phyloP scores from a whole-genome alignment of 1,284 basidiomycete genomes.

The Vanrija pseudolonga region DNA sequence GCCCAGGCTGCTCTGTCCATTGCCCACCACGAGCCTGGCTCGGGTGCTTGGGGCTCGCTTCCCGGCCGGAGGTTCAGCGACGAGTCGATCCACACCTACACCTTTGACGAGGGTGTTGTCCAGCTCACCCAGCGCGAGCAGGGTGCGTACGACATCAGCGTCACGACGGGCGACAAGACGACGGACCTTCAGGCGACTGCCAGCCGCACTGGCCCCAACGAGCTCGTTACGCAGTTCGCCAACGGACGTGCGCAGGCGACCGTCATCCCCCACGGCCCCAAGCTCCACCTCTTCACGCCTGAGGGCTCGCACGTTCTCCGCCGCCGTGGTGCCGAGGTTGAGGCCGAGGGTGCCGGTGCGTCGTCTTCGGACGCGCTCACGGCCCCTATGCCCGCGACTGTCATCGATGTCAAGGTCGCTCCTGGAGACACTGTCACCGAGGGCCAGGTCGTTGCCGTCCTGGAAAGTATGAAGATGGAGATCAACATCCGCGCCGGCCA shows the following conservation, averaged over 20 bases:
- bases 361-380: slow-evolving; percentile 23
- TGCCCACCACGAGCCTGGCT: slow-evolving; percentile 58
- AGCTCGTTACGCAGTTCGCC: slow-evolving; percentile 29
- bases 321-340: slow-evolving; percentile 17
- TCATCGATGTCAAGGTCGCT: slow-evolving; percentile 76
- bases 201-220: slow-evolving; percentile 20
- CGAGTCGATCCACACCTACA: slow-evolving; percentile 14
- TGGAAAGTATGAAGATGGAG: slow-evolving; percentile 97
- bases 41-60: slow-evolving; percentile 60
- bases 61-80: slow-evolving; percentile 68
- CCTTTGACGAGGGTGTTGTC: slow-evolving; percentile 31
- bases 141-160: slow-evolving; percentile 20
- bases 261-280: slow-evolving; percentile 33
- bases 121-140: slow-evolving; percentile 14
- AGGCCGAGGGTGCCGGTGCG: slow-evolving; percentile 14
- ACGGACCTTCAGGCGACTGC: slow-evolving; percentile 7
- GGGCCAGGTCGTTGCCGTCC: slow-evolving; percentile 73
- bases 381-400: slow-evolving; percentile 82
- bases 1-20: slow-evolving; percentile 76
- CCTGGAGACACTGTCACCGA: slow-evolving; percentile 72
- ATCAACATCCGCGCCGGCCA: slow-evolving; percentile 71
- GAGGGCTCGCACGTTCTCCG: slow-evolving; percentile 27
- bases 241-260: slow-evolving; percentile 19
- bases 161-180: slow-evolving; percentile 10
- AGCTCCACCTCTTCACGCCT: slow-evolving; percentile 39